Percentiles rank a stretch among this genome's conserved stretches.
phyloP scores from a whole-genome alignment of 2,329 filamentous ascomycete species.

The Tolypocladium tundrense region DNA sequence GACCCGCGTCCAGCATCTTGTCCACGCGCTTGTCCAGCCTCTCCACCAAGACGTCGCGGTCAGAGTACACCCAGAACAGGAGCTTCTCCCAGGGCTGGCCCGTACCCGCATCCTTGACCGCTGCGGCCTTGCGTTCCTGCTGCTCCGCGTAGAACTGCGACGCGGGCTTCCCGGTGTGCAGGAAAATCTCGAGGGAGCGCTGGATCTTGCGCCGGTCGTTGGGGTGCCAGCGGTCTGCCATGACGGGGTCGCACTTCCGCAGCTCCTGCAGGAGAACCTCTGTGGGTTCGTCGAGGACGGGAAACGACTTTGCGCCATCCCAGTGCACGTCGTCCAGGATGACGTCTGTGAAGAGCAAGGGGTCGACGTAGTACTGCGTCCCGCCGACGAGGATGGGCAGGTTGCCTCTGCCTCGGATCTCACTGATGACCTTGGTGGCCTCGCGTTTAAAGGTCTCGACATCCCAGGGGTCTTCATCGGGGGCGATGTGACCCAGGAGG shows the following conservation, averaged over 20 bases:
- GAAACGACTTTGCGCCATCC: constrained; percentile 35
- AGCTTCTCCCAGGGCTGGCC: constrained; percentile 43
- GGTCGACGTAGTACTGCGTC: constrained; percentile 90
- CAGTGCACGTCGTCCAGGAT: constrained; percentile 31
- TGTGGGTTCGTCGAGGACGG: constrained; percentile 62
- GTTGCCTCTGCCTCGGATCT: constrained; percentile 68
- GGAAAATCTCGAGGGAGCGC: constrained; percentile 80
- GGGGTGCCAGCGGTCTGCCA: constrained; percentile 90
- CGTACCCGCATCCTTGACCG: constrained; percentile 11
- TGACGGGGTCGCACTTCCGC: constrained; percentile 71
- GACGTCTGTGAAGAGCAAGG: constrained; percentile 67
- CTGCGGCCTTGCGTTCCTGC: constrained; percentile 26
- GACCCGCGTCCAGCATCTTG: constrained; percentile 60
- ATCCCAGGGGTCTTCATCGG: constrained; percentile 73
- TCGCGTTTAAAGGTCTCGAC: constrained; percentile 67
- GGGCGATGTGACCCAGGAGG: constrained; percentile 66
- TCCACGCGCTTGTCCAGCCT: constrained; percentile 72
- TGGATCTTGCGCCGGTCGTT: constrained; percentile 85
- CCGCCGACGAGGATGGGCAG: constrained; percentile 88
- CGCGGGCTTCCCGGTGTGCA: constrained; percentile 69
- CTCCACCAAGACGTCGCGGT: constrained; percentile 53
- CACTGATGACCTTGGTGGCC: constrained; percentile 58
- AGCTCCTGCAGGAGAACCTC: constrained; percentile 64
- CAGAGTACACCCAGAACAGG: constrained; percentile 80
- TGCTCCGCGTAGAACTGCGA: constrained; percentile 86